Percentiles rank a stretch among this genome's conserved stretches.
Conservation (phyloP, 805 yeast genomes). For the Metschnikowia noctiluminum region DNA sequence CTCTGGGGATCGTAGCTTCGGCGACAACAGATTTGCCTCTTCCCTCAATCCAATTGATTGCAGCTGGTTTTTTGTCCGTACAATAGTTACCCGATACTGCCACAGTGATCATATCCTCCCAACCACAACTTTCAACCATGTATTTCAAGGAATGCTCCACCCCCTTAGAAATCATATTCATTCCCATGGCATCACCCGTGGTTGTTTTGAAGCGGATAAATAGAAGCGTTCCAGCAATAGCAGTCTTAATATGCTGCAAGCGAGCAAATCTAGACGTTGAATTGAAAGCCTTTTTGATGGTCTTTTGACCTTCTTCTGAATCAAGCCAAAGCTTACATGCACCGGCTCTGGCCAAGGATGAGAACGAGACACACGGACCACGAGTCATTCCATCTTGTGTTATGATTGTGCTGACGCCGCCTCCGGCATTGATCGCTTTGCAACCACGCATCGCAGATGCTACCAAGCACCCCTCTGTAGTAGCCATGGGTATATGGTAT, state of each 20-base stretch:
- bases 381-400: constrained; percentile 98
- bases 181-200: constrained; percentile 99
- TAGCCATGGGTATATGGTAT: constrained; percentile 96
- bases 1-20: constrained; percentile 85
- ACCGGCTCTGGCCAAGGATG: constrained; percentile 81
- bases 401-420: constrained; percentile 89
- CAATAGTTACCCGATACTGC: constrained; percentile 97
- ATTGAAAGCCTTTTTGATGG: constrained; percentile 84
- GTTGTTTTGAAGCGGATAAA: constrained; percentile 95
- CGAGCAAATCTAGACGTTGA: constrained; percentile 97
- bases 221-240: constrained; percentile 87
- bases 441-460: constrained; percentile 99
- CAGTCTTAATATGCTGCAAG: constrained; percentile 84
- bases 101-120: constrained; percentile 88
- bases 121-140: constrained; percentile 87
- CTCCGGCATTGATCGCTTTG: constrained; percentile 95
- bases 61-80: constrained; percentile 96
- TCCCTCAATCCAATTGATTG: constrained; percentile 98
- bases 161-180: constrained; percentile 99
- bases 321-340: constrained; percentile 94
- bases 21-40: constrained; percentile 98
- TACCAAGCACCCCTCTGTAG: constrained; percentile 97
- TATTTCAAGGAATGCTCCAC: constrained; percentile 81
- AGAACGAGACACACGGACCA: constrained; percentile 96
- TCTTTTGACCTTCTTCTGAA: constrained; percentile 86